Base-by-base conservation (phyloP, 768 basidiomycete species). In the Trametes coccinea region DNA sequence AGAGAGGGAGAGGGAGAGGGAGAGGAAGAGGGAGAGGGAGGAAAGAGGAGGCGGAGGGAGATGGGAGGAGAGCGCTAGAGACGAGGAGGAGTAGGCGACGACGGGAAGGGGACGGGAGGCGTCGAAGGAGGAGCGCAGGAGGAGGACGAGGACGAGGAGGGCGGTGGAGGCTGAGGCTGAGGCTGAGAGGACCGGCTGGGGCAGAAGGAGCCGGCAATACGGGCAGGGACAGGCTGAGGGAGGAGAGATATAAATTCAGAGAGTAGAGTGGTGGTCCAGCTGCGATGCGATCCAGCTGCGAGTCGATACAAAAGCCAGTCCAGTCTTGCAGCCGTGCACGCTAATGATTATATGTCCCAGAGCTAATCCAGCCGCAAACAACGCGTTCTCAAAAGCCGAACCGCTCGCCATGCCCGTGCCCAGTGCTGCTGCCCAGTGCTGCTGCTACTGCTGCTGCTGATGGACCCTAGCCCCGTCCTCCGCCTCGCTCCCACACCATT, bases 1-100 rank as follows among this genome's bases (percentile, higher is more conserved):
- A 66, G 58, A 62, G 63, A 63, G 64, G 64, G 13, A 45, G 44
- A 5, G 39, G 43, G 31, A 43, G 39, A 27, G 63, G 65, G 27
- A 13, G 29, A 8, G 53, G 43, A 43, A 13, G 44, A 5, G 39
- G 43, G 31, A 43, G 39, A 27, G 63, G 65, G 27, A 13, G 29
- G 47, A 63, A 66, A 62, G 48, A 30, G 39, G 27, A 37, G 39
- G 33, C 14, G 55, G 46, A 49, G 44, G 22, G 22, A 22, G 22
- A 22, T 22, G 22, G 22, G 22, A 46, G 40, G 9, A 22, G 14
- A 37, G 41, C 22, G 33, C 39, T 39, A 34, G 53, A 31, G 65
- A 60, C 64, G 66, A 66, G 63, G 62, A 63, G 22, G 53, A 33
- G 17, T 14, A 22, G 22, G 22, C 22, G 41, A 49, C 13, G 39